phyloP scores from a whole-genome alignment of 1,139 yeast species.

The Blastobotrys persicus region DNA sequence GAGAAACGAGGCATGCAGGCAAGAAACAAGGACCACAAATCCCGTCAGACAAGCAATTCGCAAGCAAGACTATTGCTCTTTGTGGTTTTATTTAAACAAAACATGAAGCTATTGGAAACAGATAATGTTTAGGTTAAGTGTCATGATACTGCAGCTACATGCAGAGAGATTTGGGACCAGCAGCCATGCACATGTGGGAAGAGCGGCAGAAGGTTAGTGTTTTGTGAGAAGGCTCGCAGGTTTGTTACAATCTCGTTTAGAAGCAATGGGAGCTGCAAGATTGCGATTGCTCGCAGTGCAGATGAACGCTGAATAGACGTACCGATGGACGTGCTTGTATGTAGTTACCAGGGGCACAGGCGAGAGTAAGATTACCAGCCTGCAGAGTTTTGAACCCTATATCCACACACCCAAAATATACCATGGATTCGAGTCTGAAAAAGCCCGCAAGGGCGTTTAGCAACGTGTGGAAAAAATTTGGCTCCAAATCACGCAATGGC shows the following conservation, averaged over 20 bases:
- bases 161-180: background rate
- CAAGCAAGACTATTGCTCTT: too few species aligned
- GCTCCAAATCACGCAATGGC: conserved; percentile 7
- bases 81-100: too few species aligned
- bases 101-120: too few species aligned
- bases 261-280: background rate
- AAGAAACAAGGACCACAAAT: too few species aligned
- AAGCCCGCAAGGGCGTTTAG: conserved; percentile 8
- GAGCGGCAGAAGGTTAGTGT: background rate
- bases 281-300: background rate
- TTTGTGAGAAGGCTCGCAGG: background rate
- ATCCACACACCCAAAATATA: background rate
- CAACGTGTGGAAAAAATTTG: conserved; percentile 8
- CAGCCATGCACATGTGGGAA: background rate
- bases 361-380: background rate
- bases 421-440: background rate
- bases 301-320: background rate
- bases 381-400: background rate
- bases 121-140: too few species aligned
- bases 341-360: conserved; percentile 4
- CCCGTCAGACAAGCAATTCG: too few species aligned
- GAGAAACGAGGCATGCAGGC: too few species aligned
- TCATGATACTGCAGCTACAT: background rate
- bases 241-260: background rate
- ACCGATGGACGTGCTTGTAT: background rate